Percentiles rank a stretch among this genome's conserved stretches.
Evolutionary conservation across 805 yeast species (phyloP).

Genomic region (Metschnikowia henanensis): DNA sequence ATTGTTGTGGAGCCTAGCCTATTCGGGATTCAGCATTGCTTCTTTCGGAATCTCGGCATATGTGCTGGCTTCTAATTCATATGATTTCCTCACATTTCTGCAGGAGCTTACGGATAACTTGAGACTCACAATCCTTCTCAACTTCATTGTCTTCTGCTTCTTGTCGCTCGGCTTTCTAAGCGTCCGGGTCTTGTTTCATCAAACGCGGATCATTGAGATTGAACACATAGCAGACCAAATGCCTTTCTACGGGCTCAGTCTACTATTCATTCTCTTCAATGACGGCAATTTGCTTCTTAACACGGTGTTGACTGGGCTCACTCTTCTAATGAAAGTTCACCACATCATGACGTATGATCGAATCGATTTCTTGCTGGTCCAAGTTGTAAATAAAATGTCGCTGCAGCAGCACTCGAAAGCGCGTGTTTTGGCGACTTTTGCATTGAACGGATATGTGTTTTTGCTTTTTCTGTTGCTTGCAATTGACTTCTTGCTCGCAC

Average conservation of each 20-base stretch:
- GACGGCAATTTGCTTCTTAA: conserved; percentile 58
- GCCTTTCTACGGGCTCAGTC: conserved; percentile 39
- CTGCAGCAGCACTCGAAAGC: conserved; percentile 15
- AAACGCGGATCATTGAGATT: conserved; percentile 67
- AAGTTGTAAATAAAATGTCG: conserved; percentile 26
- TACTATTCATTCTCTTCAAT: conserved; percentile 63
- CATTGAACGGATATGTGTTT: conserved; percentile 42
- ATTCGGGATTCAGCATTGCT: conserved; percentile 15
- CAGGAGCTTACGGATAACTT: conserved; percentile 18
- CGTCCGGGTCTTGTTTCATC: conserved; percentile 61
- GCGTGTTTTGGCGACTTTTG: conserved; percentile 31
- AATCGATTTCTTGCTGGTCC: conserved; percentile 40
- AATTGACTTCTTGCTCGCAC: conserved; percentile 54
- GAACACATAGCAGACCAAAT: conserved; percentile 54
- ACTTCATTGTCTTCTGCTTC: conserved; percentile 17
- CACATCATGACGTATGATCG: conserved; percentile 72
- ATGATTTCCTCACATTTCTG: conserved; percentile 16
- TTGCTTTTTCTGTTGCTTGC: conserved; percentile 45
- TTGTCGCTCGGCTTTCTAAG: conserved; percentile 29
- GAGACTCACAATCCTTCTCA: conserved; percentile 16
- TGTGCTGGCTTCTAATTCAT: conserved; percentile 14
- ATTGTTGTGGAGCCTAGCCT: conserved; percentile 9
- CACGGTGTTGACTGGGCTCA: conserved; percentile 39
- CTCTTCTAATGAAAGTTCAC: conserved; percentile 54
- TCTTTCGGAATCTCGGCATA: conserved; percentile 12